These are phyloP conservation scores for Pelargonium exstipulatum DNA, from an alignment of 441 rosid genomes.

Conservation along the genomic window DNA sequence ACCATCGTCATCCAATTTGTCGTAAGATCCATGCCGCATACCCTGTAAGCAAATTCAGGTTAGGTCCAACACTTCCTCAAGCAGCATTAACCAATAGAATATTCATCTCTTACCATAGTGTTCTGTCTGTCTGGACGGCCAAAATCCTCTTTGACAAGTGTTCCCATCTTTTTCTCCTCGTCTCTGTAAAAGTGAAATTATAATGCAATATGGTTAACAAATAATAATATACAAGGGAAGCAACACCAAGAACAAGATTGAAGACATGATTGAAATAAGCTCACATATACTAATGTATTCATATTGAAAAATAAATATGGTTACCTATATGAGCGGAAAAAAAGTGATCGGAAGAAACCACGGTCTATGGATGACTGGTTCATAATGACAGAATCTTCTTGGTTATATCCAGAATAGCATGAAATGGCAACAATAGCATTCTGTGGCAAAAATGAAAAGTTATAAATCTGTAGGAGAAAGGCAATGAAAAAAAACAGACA, in stretches of 20 bases:
- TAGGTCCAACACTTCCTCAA: slow-evolving; percentile 17
- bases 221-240: slow-evolving; percentile 13
- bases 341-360: slow-evolving; percentile 90
- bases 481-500: not conserved
- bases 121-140: slow-evolving; percentile 88
- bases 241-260: slow-evolving; percentile 9
- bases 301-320: slow-evolving; percentile 5
- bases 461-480: slow-evolving; percentile 10
- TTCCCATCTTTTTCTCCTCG: slow-evolving; percentile 99
- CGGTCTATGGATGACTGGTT: slow-evolving; percentile 96
- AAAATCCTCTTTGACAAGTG: slow-evolving; percentile 96
- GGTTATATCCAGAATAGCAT: slow-evolving; percentile 98
- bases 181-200: slow-evolving; percentile 47
- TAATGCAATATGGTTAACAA: not conserved
- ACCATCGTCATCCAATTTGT: slow-evolving; percentile 97
- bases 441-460: slow-evolving; percentile 28
- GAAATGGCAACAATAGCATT: slow-evolving; percentile 96
- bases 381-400: slow-evolving; percentile 99
- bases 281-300: not conserved
- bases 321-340: slow-evolving; percentile 93
- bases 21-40: slow-evolving; percentile 98
- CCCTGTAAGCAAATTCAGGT: slow-evolving; percentile 51
- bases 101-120: slow-evolving; percentile 59
- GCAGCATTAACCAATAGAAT: slow-evolving; percentile 9
- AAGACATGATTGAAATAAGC: not conserved